Evolutionary conservation across 2,329 filamentous ascomycete species (phyloP), one percentile per base, ranked within the genome.

Genomic region (Colletotrichum viniferum): DNA sequence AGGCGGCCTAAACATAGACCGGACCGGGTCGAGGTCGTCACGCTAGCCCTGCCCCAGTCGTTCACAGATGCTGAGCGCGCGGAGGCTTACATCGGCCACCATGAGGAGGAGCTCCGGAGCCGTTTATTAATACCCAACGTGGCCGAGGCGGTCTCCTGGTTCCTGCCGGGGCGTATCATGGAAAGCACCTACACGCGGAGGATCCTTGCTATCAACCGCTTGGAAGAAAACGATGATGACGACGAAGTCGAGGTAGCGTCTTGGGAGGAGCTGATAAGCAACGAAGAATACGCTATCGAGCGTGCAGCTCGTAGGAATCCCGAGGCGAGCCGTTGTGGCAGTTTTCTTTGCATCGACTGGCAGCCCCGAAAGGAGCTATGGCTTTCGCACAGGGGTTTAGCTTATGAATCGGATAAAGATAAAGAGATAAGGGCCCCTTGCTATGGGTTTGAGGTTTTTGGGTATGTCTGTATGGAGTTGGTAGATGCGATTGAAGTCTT

Each of bases 1-100:
- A 43, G 30, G 8, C 1, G 0, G 7, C 36, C 0, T 38, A 18
- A 38, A 0, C 63, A 38, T 7, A 18, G 16, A 60, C 30, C 30
- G 7, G 43, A 66, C 26, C 61, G 62, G 14, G 4, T 71, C 3
- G 69, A 71, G 52, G 32, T 71, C 18, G 34, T 66, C 24, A 71
- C 69, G 12, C 61, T 71, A 6, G 34, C 61, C 5, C 52, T 71
- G 7, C 32, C 61, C 3, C n/a, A 64, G 24, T 36, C 30, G 4
- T 38, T 2, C 58, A n/a, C 38, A 2, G 26, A 64, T 3, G 28
- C 28, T 3, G 36, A 55, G 7, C 56, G 60, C 30, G 36, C 36
- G 10, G 58, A 70, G n/a, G 38, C 60, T 28, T 70, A 38, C 1
- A 18, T 55, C 38, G 58, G 58, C n/a, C 68, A 70, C 28, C 26